These are phyloP conservation scores for Tagetes erecta DNA, from an alignment of 129 eudicot species.

Conservation along the genomic window DNA sequence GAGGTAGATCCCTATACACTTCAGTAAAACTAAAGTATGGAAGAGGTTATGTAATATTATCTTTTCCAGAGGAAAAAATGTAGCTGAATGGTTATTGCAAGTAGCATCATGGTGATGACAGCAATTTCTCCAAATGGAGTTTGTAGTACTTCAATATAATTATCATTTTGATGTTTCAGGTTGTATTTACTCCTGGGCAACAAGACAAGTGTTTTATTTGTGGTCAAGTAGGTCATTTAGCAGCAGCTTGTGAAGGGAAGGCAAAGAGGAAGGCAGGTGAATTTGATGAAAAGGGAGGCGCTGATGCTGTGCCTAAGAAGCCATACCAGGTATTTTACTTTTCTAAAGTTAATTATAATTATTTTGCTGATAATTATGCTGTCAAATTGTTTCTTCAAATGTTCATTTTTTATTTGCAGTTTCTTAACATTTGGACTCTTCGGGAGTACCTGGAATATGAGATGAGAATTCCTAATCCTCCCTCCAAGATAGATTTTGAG, in stretches of 20 bases:
- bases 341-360: not conserved
- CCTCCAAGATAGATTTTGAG: slow-evolving; percentile 75
- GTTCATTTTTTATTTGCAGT: slow-evolving; percentile 53
- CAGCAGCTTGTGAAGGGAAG: slow-evolving; percentile 53
- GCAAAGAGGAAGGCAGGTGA: slow-evolving; percentile 48
- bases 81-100: slow-evolving; percentile 3
- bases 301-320: slow-evolving; percentile 39
- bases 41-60: slow-evolving; percentile 1
- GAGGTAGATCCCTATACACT: slow-evolving; percentile 54
- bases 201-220: slow-evolving; percentile 92
- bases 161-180: slow-evolving; percentile 43
- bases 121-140: not conserved
- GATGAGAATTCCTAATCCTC: slow-evolving; percentile 79
- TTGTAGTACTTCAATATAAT: slow-evolving; percentile 8
- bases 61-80: not conserved
- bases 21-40: slow-evolving; percentile 3
- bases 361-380: slow-evolving; percentile 1
- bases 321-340: slow-evolving; percentile 36
- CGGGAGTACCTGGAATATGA: slow-evolving; percentile 91
- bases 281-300: slow-evolving; percentile 42
- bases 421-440: slow-evolving; percentile 89
- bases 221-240: slow-evolving; percentile 96
- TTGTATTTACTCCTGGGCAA: slow-evolving; percentile 92
- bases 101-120: not conserved
- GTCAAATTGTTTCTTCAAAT: not conserved